Conservation (phyloP, 345 rosid species). For the Cardamine chenopodiifolia region DNA sequence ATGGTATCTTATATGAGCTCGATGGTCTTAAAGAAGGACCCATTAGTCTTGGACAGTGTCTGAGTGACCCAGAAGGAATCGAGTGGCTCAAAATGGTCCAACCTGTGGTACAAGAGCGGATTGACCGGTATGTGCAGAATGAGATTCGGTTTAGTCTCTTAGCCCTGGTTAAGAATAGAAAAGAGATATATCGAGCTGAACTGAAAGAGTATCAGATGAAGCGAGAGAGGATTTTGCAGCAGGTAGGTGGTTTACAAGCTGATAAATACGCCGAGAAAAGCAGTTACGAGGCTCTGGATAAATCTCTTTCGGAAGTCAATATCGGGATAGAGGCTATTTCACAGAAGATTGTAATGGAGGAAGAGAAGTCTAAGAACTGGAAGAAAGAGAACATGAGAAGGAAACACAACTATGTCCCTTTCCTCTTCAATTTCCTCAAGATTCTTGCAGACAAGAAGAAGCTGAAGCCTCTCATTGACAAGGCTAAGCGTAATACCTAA, state of each 20-base stretch:
- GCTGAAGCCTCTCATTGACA: slow-evolving; percentile 44
- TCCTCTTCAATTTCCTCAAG: slow-evolving; percentile 47
- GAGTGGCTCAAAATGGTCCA: slow-evolving; percentile 44
- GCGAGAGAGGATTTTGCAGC: slow-evolving; percentile 45
- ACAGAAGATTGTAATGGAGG: slow-evolving; percentile 47
- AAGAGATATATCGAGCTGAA: slow-evolving; percentile 42
- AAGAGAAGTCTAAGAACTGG: slow-evolving; percentile 45
- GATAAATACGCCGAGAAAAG: slow-evolving; percentile 54
- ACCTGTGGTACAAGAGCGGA: slow-evolving; percentile 42
- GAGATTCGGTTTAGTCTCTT: slow-evolving; percentile 43
- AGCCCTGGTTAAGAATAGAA: slow-evolving; percentile 43
- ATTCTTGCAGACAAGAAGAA: slow-evolving; percentile 45
- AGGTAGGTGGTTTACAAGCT: slow-evolving; percentile 47
- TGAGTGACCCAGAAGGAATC: slow-evolving; percentile 30
- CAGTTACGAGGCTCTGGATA: slow-evolving; percentile 43
- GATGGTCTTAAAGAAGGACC: slow-evolving; percentile 49
- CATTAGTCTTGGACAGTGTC: slow-evolving; percentile 43
- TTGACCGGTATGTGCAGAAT: slow-evolving; percentile 30
- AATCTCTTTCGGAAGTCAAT: slow-evolving; percentile 41
- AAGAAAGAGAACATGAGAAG: slow-evolving; percentile 43
- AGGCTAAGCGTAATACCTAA: slow-evolving; percentile 31
- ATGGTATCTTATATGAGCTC: slow-evolving; percentile 42
- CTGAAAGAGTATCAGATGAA: slow-evolving; percentile 40
- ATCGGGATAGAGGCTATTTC: slow-evolving; percentile 40
- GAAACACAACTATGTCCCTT: slow-evolving; percentile 45